Percentiles rank a stretch among this genome's conserved stretches.
These are phyloP conservation scores for Penicillium vulpinum DNA, from an alignment of 2,329 filamentous ascomycete genomes.

Conservation along the genomic window DNA sequence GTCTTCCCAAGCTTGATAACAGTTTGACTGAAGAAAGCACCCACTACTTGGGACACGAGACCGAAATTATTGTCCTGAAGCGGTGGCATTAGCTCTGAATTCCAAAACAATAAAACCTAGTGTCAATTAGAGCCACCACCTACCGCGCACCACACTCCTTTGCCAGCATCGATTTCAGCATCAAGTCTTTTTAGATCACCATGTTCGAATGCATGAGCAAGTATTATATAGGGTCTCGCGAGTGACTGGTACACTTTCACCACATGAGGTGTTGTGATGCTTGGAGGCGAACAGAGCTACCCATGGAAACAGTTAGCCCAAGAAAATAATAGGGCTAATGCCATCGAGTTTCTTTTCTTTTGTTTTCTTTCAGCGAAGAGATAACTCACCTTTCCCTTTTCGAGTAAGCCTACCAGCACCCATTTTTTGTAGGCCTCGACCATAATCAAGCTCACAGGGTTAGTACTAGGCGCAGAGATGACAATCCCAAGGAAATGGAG, in stretches of 20 bases:
- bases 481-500: slow-evolving; percentile 63
- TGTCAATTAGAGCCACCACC: slow-evolving; percentile 19
- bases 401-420: slow-evolving; percentile 73
- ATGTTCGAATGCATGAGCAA: slow-evolving; percentile 69
- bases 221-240: slow-evolving; percentile 67
- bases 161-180: slow-evolving; percentile 62
- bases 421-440: slow-evolving; percentile 90
- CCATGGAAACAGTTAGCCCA: slow-evolving; percentile 8
- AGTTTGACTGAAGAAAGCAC: slow-evolving; percentile 72
- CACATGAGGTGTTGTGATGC: slow-evolving; percentile 54
- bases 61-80: slow-evolving; percentile 68
- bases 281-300: slow-evolving; percentile 54
- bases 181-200: slow-evolving; percentile 60
- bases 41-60: slow-evolving; percentile 68
- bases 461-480: slow-evolving; percentile 66
- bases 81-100: slow-evolving; percentile 9
- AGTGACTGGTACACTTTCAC: slow-evolving; percentile 59
- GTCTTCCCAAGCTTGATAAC: slow-evolving; percentile 71
- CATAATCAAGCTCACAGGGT: slow-evolving; percentile 72
- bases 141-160: slow-evolving; percentile 61
- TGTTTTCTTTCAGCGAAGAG: not conserved
- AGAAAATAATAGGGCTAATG: not conserved
- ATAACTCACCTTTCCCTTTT: slow-evolving; percentile 61
- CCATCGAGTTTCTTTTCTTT: not conserved
- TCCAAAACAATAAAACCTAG: not conserved